Conservation (phyloP, 1,139 yeast species). For the Scheffersomyces titani region DNA sequence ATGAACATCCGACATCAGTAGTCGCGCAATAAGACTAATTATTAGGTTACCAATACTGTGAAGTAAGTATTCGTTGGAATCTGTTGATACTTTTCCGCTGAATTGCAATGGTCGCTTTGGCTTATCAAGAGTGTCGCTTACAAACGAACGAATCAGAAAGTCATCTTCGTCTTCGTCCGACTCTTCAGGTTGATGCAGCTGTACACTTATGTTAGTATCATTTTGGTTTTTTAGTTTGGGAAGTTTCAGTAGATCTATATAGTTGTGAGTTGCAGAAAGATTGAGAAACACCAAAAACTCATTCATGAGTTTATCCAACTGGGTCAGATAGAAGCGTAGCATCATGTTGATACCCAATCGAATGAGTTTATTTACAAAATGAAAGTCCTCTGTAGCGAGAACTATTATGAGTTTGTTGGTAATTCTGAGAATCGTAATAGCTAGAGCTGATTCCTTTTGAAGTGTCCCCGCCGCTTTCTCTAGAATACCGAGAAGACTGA, state of each 20-base stretch:
- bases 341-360: constrained; percentile 32
- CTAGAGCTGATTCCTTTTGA: constrained; percentile 25
- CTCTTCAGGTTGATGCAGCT: constrained; percentile 1
- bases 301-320: constrained; percentile 31
- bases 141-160: not conserved
- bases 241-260: constrained; percentile 15
- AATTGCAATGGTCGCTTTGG: constrained; percentile 7
- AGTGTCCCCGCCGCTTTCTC: constrained; percentile 15
- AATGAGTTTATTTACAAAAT: constrained; percentile 29
- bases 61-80: constrained; percentile 4
- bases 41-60: constrained; percentile 25
- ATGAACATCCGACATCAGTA: constrained; percentile 16
- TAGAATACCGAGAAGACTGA: constrained; percentile 23
- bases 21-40: constrained; percentile 19
- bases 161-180: constrained; percentile 7
- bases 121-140: not conserved
- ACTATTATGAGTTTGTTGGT: constrained; percentile 38
- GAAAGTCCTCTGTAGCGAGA: constrained; percentile 32
- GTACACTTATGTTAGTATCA: not conserved
- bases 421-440: constrained; percentile 30
- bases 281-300: constrained; percentile 41
- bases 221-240: constrained; percentile 22
- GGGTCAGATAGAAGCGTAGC: constrained; percentile 27
- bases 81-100: not conserved
- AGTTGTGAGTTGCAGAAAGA: constrained; percentile 20